Percentiles rank a stretch among this genome's conserved stretches.
Evolutionary conservation across 2,329 filamentous ascomycete species (phyloP).

Genomic region (Colletotrichum lini): DNA sequence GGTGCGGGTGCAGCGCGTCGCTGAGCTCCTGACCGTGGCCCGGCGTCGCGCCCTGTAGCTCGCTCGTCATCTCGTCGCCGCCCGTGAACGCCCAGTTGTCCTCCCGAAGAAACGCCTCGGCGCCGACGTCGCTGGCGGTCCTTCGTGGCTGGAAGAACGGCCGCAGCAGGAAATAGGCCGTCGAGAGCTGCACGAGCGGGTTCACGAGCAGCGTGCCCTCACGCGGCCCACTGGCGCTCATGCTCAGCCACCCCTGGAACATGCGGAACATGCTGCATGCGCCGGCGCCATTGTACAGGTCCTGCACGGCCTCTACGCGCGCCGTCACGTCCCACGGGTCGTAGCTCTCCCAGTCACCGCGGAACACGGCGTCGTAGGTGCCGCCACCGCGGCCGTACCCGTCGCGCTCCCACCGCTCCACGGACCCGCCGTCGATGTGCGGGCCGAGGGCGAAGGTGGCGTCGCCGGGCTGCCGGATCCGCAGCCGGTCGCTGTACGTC

Average conservation of each 20-base stretch:
- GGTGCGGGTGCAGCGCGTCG: conserved; percentile 76
- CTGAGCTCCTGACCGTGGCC: conserved; percentile 80
- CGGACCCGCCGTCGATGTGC: conserved; percentile 80
- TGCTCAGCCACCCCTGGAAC: conserved; percentile 90
- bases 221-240: conserved; percentile 79
- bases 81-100: conserved; percentile 73
- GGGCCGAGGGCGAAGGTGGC: conserved; percentile 79
- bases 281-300: conserved; percentile 86
- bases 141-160: conserved; percentile 79
- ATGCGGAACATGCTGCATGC: conserved; percentile 88
- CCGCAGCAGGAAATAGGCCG: conserved; percentile 84
- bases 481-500: conserved; percentile 79
- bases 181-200: conserved; percentile 81
- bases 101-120: conserved; percentile 60
- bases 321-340: conserved; percentile 85
- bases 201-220: conserved; percentile 89
- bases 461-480: conserved; percentile 81
- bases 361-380: conserved; percentile 81
- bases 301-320: conserved; percentile 76
- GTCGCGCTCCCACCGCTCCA: conserved; percentile 80
- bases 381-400: conserved; percentile 74
- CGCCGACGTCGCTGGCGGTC: conserved; percentile 46
- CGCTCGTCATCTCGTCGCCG: conserved; percentile 62
- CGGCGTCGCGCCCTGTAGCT: conserved; percentile 78
- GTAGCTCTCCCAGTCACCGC: conserved; percentile 84